phyloP scores from a whole-genome alignment of 2,329 filamentous ascomycete species.

The Scortechinia acanthostroma region DNA sequence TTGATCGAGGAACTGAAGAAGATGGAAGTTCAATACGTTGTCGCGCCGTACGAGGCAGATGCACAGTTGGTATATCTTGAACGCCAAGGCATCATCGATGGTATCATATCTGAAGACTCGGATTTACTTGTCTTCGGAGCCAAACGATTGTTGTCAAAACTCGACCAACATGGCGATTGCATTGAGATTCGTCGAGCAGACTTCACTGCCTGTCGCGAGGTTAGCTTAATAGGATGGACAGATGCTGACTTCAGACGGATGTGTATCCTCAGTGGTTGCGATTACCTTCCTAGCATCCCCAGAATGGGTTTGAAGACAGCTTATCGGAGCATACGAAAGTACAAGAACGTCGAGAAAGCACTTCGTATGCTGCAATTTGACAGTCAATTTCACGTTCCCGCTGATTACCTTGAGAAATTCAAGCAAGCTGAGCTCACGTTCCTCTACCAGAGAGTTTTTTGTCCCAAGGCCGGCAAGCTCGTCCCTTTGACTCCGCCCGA shows the following conservation, averaged over 20 bases:
- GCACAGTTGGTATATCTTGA: conserved; percentile 95
- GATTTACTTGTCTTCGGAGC: conserved; percentile 93
- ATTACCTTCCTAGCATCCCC: conserved; percentile 81
- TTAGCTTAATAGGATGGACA: conserved; percentile 85
- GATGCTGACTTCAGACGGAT: conserved; percentile 87
- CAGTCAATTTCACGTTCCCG: conserved; percentile 73
- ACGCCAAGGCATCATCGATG: conserved; percentile 72
- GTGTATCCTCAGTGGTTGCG: conserved; percentile 93
- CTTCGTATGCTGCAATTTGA: conserved; percentile 82
- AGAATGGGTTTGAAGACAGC: conserved; percentile 89
- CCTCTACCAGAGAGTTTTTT: conserved; percentile 89
- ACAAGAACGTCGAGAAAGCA: conserved; percentile 79
- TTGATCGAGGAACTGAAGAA: conserved; percentile 88
- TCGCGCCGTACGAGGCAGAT: conserved; percentile 95
- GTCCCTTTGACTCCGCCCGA: conserved; percentile 70
- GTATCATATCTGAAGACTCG: conserved; percentile 92
- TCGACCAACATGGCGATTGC: conserved; percentile 88
- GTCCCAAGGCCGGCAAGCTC: conserved; percentile 62
- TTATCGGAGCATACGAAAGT: conserved; percentile 80
- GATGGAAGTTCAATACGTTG: conserved; percentile 74
- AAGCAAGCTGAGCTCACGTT: conserved; percentile 86
- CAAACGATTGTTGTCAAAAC: conserved; percentile 81
- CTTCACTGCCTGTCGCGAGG: conserved; percentile 80
- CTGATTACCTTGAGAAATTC: conserved; percentile 75
- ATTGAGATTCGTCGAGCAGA: conserved; percentile 84